Evolutionary conservation across 2,329 filamentous ascomycete species (phyloP).

Genomic region (Trichoderma sp.): DNA sequence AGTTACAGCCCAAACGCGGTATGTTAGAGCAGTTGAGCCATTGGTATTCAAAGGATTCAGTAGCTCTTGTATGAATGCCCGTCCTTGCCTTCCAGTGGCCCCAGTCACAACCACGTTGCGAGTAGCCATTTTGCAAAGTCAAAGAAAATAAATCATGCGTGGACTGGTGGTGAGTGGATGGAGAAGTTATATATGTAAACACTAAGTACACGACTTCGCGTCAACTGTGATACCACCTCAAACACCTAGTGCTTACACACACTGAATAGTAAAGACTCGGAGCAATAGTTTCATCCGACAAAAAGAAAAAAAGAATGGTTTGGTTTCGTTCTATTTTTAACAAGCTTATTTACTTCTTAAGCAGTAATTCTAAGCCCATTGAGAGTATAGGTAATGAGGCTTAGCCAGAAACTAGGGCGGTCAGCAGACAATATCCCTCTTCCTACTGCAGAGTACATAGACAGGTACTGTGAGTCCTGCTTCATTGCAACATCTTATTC

Average conservation of each 20-base stretch:
- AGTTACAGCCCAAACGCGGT: slow-evolving; percentile 3
- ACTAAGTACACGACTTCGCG: neutral
- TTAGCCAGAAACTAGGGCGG: too few relatives aligned
- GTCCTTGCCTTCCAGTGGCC: slow-evolving; percentile 20
- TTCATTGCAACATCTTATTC: too few relatives aligned
- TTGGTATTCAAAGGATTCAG: neutral
- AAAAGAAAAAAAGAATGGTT: neutral
- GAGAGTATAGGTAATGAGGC: too few relatives aligned
- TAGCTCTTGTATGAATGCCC: slow-evolving; percentile 15
- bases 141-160: too few relatives aligned
- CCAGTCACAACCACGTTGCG: slow-evolving; percentile 19
- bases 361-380: too few relatives aligned
- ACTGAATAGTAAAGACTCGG: neutral
- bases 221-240: neutral
- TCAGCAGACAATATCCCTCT: too few relatives aligned
- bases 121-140: slow-evolving; percentile 13
- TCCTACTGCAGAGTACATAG: too few relatives aligned
- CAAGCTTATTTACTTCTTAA: too few relatives aligned
- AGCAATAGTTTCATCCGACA: neutral
- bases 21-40: neutral
- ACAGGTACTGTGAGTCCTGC: too few relatives aligned
- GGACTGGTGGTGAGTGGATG: too few relatives aligned
- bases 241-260: neutral
- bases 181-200: neutral
- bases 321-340: neutral